Conservation (phyloP, 331 rosid species). For the Stylosanthes scabra region DNA sequence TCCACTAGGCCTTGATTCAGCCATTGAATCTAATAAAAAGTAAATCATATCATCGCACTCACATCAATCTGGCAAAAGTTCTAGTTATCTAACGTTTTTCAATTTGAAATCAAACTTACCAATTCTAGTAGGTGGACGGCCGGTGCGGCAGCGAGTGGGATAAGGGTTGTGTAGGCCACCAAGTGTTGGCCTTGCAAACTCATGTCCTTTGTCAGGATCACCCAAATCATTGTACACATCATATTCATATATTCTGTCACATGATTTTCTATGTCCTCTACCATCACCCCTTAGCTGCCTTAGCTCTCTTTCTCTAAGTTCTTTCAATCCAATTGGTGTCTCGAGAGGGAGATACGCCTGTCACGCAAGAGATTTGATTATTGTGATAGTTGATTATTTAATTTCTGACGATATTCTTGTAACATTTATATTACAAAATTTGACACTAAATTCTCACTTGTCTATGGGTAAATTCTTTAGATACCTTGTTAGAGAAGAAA, state of each 20-base stretch:
- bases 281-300: constrained; percentile 67
- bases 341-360: constrained; percentile 78
- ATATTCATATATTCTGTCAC: constrained; percentile 66
- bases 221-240: constrained; percentile 87
- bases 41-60: not conserved
- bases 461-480: no score
- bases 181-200: constrained; percentile 57
- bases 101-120: constrained; percentile 40
- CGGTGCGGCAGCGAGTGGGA: constrained; percentile 87
- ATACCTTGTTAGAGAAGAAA: constrained; percentile 69
- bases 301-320: constrained; percentile 63
- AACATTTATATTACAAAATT: not conserved
- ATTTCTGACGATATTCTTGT: no score
- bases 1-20: constrained; percentile 33
- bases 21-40: constrained; percentile 20
- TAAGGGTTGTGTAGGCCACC: constrained; percentile 70
- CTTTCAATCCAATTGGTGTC: constrained; percentile 72
- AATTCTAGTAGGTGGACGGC: constrained; percentile 57
- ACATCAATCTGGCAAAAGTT: not conserved
- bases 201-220: constrained; percentile 68
- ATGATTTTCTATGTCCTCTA: constrained; percentile 43
- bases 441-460: not conserved
- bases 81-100: no score
- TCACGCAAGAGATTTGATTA: not conserved
- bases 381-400: no score